These are phyloP conservation scores for Trichoderma sp. DNA, from an alignment of 2,329 filamentous ascomycete species.

Conservation along the genomic window DNA sequence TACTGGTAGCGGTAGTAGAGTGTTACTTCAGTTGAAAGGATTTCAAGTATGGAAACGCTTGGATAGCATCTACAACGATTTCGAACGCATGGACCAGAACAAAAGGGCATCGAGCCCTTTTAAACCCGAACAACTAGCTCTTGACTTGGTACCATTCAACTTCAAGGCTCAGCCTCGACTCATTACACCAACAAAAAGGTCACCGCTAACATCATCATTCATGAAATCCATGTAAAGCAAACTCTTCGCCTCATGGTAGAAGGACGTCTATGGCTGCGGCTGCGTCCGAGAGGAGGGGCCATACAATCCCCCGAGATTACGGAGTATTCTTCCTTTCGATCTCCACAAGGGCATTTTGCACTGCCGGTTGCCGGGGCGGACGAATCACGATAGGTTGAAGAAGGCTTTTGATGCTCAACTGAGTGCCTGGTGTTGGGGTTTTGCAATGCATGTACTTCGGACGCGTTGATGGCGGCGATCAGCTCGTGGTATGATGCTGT, in stretches of 20 bases:
- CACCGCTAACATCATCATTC: too few species aligned
- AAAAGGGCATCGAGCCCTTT: background rate
- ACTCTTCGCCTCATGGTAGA: too few species aligned
- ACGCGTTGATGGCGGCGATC: background rate
- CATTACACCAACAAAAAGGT: too few species aligned
- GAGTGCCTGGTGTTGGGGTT: background rate
- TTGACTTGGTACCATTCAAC: too few species aligned
- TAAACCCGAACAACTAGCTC: background rate
- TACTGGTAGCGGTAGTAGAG: too few species aligned
- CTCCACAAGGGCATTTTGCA: background rate
- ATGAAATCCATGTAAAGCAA: too few species aligned
- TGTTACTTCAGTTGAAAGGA: too few species aligned
- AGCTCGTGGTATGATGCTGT: conserved; percentile 25
- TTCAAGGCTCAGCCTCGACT: too few species aligned
- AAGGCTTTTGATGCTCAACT: background rate
- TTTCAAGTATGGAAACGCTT: too few species aligned
- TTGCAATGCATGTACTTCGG: background rate
- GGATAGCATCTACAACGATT: background rate
- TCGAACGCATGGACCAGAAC: background rate
- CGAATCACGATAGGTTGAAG: conserved; percentile 1
- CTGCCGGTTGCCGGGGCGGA: background rate
- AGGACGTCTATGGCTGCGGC: background rate
- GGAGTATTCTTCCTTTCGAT: too few species aligned
- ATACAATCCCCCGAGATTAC: conserved; percentile 10
- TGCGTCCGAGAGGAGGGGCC: background rate